phyloP scores from a whole-genome alignment of 1,284 basidiomycete genomes.

The Cutaneotrichosporon curvatum region DNA sequence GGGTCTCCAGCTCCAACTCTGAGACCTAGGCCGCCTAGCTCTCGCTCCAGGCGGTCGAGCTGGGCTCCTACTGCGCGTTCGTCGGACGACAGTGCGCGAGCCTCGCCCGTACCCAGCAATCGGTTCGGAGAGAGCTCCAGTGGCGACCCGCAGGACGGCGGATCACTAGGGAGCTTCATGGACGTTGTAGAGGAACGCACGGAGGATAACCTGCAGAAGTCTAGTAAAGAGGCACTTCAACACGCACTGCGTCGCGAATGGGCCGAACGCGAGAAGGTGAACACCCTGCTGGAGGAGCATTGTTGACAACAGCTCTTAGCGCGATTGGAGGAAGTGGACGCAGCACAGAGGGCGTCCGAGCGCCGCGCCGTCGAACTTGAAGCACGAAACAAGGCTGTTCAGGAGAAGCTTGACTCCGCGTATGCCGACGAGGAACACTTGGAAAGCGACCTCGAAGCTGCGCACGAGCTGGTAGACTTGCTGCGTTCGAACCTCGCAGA shows the following conservation, averaged over 20 bases:
- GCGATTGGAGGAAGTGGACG: slow-evolving; percentile 15
- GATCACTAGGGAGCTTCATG: no score
- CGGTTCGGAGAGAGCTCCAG: no score
- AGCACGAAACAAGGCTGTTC: slow-evolving; percentile 12
- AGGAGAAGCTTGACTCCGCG: slow-evolving; percentile 26
- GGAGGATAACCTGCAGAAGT: slow-evolving; percentile 28
- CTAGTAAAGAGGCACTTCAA: slow-evolving; percentile 27
- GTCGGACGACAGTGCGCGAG: neutral
- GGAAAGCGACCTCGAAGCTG: slow-evolving; percentile 36
- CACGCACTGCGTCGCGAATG: slow-evolving; percentile 30
- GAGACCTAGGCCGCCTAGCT: slow-evolving; percentile 1
- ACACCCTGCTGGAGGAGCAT: slow-evolving; percentile 6
- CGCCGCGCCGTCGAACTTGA: neutral
- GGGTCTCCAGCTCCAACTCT: slow-evolving; percentile 8
- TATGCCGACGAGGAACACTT: slow-evolving; percentile 35
- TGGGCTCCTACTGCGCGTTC: neutral
- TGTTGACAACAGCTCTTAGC: slow-evolving; percentile 7
- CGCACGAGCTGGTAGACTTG: slow-evolving; percentile 33
- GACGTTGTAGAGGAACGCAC: slow-evolving; percentile 23
- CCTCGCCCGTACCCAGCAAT: no score
- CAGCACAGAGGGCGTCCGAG: slow-evolving; percentile 1
- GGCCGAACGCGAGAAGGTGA: slow-evolving; percentile 30
- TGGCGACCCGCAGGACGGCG: no score
- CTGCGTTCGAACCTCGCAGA: slow-evolving; percentile 25
- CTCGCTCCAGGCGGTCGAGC: slow-evolving; percentile 11